phyloP scores from a whole-genome alignment of 2,329 filamentous ascomycete genomes.

The Fusarium sulawesiense region DNA sequence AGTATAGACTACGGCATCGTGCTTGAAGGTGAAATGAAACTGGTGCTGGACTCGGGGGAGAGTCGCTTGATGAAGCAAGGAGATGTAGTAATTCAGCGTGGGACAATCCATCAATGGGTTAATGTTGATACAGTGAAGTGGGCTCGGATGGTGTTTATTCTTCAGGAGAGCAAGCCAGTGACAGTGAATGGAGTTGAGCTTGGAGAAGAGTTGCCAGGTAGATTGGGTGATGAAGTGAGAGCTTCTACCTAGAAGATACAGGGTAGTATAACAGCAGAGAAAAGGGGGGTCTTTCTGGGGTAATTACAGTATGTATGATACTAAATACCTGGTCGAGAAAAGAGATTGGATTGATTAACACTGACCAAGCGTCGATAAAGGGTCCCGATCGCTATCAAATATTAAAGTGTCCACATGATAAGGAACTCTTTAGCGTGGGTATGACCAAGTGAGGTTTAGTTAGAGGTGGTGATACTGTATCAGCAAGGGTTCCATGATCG shows the following conservation, averaged over 20 bases:
- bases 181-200: constrained; percentile 20
- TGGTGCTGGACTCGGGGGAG: constrained; percentile 63
- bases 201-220: constrained; percentile 16
- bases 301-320: not conserved
- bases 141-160: constrained; percentile 58
- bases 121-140: constrained; percentile 58
- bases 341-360: constrained; percentile 3
- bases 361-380: constrained; percentile 17
- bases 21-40: constrained; percentile 64
- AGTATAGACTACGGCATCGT: constrained; percentile 68
- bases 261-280: not conserved
- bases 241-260: not conserved
- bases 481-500: constrained; percentile 20
- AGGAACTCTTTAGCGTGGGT: constrained; percentile 23
- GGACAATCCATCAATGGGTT: constrained; percentile 66
- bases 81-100: constrained; percentile 67
- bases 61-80: constrained; percentile 56
- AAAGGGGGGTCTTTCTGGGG: constrained; percentile 1
- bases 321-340: not conserved
- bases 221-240: not conserved
- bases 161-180: constrained; percentile 43
- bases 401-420: constrained; percentile 37
- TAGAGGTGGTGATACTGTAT: constrained; percentile 4
- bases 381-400: constrained; percentile 15
- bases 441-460: constrained; percentile 13